Conservation (phyloP, 805 yeast species). For the Metschnikowia noctiluminum region DNA sequence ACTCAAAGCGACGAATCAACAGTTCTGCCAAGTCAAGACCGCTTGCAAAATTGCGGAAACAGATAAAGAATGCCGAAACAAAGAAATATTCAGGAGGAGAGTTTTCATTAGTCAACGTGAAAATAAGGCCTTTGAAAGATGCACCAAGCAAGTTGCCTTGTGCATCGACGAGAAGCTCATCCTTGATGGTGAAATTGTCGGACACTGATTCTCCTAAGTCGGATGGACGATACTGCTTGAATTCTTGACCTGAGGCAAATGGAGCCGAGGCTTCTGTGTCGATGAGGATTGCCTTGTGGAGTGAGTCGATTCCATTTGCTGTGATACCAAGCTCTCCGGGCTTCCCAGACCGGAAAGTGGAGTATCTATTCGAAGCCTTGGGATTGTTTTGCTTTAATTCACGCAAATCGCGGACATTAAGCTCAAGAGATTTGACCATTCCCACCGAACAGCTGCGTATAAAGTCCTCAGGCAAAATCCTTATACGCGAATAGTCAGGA, state of each 20-base stretch:
- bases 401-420: constrained; percentile 23
- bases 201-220: constrained; percentile 8
- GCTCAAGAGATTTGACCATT: constrained; percentile 41
- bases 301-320: constrained; percentile 45
- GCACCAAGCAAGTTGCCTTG: constrained; percentile 61
- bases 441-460: constrained; percentile 61
- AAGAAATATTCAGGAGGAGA: constrained; percentile 65
- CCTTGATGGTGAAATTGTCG: constrained; percentile 21
- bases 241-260: constrained; percentile 35
- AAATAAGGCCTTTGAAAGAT: constrained; percentile 65
- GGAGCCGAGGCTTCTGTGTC: constrained; percentile 29
- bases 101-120: constrained; percentile 62
- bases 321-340: constrained; percentile 47
- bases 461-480: constrained; percentile 58
- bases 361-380: constrained; percentile 38
- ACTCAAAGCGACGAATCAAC: constrained; percentile 21
- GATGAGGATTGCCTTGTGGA: constrained; percentile 31
- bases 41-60: constrained; percentile 68
- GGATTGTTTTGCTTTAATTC: constrained; percentile 21
- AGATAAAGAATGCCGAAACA: constrained; percentile 70
- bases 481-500: constrained; percentile 58
- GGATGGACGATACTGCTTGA: constrained; percentile 30
- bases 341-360: constrained; percentile 49
- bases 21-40: constrained; percentile 67
- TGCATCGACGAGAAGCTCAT: constrained; percentile 51